phyloP scores from a whole-genome alignment of 257 asterid genomes.

The Solanum pinnatisectum region DNA sequence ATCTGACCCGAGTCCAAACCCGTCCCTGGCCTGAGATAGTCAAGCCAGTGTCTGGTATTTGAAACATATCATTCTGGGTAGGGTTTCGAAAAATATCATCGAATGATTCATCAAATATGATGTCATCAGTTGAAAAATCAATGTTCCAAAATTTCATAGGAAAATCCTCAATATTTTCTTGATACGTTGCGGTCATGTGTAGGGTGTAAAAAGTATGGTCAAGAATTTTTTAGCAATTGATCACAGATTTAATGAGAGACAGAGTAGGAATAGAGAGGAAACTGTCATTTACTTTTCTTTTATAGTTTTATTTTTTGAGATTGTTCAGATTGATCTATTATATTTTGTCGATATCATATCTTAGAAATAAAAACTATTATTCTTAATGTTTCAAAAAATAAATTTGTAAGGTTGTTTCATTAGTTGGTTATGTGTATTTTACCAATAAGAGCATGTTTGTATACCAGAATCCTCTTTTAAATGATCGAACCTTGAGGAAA shows the following conservation, averaged over 20 bases:
- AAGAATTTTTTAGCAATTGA: background rate
- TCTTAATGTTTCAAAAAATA: too few species aligned
- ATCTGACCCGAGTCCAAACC: background rate
- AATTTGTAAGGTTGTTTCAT: background rate
- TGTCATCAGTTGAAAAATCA: conserved; percentile 26
- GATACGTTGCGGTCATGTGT: background rate
- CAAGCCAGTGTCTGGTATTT: conserved; percentile 1
- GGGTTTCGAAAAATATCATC: conserved; percentile 35
- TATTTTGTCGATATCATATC: too few species aligned
- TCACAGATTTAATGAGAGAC: background rate
- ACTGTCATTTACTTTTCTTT: background rate
- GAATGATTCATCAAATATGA: conserved; percentile 51
- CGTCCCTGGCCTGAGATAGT: background rate
- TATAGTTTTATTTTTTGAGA: too few species aligned
- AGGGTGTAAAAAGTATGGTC: conserved; percentile 31
- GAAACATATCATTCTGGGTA: conserved; percentile 15
- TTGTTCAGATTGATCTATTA: too few species aligned
- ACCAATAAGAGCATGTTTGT: background rate
- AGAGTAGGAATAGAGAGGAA: background rate
- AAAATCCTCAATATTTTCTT: background rate
- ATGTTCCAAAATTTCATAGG: conserved; percentile 4
- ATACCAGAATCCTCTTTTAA: background rate
- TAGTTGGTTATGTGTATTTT: background rate
- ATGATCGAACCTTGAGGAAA: background rate
- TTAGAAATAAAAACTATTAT: too few species aligned